Evolutionary conservation across 73 alveolate genomes (phyloP).

Genomic region (Paramecium caudatum): DNA sequence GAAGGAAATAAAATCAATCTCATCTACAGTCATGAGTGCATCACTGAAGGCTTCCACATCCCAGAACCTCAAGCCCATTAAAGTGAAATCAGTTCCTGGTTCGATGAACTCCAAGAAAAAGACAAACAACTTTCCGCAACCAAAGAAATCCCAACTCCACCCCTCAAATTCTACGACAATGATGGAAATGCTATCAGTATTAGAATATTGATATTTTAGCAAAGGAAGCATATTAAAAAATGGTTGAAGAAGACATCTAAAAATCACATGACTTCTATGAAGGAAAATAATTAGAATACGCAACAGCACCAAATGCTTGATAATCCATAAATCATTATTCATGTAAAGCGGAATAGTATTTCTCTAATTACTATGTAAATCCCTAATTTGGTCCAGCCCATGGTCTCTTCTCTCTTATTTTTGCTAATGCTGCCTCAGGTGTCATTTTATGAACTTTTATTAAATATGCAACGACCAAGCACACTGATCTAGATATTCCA

Average conservation of each 20-base stretch:
- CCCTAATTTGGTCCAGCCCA: not conserved
- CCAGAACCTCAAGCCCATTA: constrained; percentile 6
- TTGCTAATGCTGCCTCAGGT: constrained; percentile 7
- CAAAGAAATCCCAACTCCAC: not conserved
- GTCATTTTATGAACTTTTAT: constrained; percentile 85
- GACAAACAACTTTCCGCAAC: not conserved
- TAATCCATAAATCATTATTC: not conserved
- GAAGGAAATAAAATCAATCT: not conserved
- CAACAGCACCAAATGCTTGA: constrained; percentile 20
- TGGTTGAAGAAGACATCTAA: not conserved
- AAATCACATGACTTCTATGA: not conserved
- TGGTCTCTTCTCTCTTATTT: not conserved
- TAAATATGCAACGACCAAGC: constrained; percentile 91
- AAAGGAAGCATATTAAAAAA: not conserved
- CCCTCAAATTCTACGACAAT: not conserved
- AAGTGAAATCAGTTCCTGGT: not conserved
- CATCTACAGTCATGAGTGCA: constrained; percentile 11
- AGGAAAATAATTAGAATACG: constrained; percentile 4
- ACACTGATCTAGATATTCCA: constrained; percentile 94
- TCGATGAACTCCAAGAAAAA: not conserved
- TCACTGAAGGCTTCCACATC: not conserved
- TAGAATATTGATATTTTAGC: not conserved
- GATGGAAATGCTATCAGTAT: not conserved
- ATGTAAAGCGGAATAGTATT: not conserved
- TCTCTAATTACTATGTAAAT: not conserved